phyloP scores from a whole-genome alignment of 1,284 basidiomycete species.

The Leccinum olivaceoglutinosum region DNA sequence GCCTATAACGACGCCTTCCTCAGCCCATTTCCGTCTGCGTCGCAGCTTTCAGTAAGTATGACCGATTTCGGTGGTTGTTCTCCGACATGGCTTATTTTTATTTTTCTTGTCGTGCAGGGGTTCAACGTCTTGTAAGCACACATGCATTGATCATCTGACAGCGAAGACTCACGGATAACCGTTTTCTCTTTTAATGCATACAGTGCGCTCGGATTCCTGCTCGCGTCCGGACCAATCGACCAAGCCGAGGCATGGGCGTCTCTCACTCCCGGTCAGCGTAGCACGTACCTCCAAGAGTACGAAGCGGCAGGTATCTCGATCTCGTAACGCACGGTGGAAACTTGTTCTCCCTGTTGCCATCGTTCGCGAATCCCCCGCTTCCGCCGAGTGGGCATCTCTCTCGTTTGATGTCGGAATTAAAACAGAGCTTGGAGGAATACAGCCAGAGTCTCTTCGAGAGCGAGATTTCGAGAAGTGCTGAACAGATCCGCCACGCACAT shows the following conservation, averaged over 20 bases:
- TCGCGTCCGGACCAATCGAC: constrained; percentile 43
- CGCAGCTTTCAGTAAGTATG: constrained; percentile 33
- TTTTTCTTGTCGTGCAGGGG: constrained; percentile 20
- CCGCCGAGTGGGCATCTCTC: too few relatives aligned
- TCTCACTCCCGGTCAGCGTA: constrained; percentile 36
- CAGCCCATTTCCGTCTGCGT: constrained; percentile 34
- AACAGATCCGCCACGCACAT: constrained; percentile 52
- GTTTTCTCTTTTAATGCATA: not conserved
- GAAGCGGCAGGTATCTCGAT: constrained; percentile 45
- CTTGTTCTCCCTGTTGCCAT: too few relatives aligned
- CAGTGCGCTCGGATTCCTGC: constrained; percentile 45
- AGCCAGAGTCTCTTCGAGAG: too few relatives aligned
- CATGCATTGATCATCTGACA: not conserved
- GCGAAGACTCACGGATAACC: not conserved
- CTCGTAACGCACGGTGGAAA: too few relatives aligned
- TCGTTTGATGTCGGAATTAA: too few relatives aligned
- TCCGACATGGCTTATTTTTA: not conserved
- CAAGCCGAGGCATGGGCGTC: constrained; percentile 36
- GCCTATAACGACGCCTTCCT: constrained; percentile 42
- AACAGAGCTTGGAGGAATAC: too few relatives aligned
- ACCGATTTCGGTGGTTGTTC: not conserved
- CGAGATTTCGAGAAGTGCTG: too few relatives aligned
- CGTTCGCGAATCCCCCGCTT: too few relatives aligned
- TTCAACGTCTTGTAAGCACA: constrained; percentile 32
- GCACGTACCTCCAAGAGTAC: constrained; percentile 43